Evolutionary conservation across 2,329 filamentous ascomycete species (phyloP), one percentile per base, ranked within the genome.

Genomic region (Emergomyces orientalis): DNA sequence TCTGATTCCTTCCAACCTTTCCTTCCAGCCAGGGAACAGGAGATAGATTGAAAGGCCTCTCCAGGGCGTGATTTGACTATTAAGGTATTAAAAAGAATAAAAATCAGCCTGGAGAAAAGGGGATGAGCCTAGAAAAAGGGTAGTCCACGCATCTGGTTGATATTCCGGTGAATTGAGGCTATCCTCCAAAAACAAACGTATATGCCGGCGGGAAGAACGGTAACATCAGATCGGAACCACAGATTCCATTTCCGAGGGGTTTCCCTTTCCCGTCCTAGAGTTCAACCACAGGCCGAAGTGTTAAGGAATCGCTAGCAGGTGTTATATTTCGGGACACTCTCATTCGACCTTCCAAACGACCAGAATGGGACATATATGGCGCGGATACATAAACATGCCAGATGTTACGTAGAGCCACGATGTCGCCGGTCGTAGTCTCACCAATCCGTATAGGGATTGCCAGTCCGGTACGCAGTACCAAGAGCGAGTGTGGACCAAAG

Each of bases 41-140:
- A 59, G 37, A 52, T 19, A 19, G 60, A 57, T 65, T 62, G 62
- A 66, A 65, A 65, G 71, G 74, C 72, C 65, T 69, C 69, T 72
- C 73, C 74, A 73, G 74, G 73, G 67, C 68, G 58, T 62, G 63
- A 63, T 41, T 41, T 19, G 37, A 43, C 39, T 11, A 58, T 58
- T 58, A 58, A 45, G 56, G 25, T 58, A 30, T 39, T 56, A 62
- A 62, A 62, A 32, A 32, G 30, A 41, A 59, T 63, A 68, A 73
- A 71, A 71, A 63, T 78, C 75, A 79, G 78, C 79, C 75, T 75
- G 75, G 77, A 80, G 76, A 71, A 77, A 82, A 82, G 81, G 77
- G 74, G 80, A 82, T 82, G 80, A 81, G 63, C 79, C 81, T 81
- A 82, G 74, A 68, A 70, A 70, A 71, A 69, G 59, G 39, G 11